These are phyloP conservation scores for Trichocladium antarcticum DNA, from an alignment of 495 filamentous ascomycete genomes.

Conservation along the genomic window DNA sequence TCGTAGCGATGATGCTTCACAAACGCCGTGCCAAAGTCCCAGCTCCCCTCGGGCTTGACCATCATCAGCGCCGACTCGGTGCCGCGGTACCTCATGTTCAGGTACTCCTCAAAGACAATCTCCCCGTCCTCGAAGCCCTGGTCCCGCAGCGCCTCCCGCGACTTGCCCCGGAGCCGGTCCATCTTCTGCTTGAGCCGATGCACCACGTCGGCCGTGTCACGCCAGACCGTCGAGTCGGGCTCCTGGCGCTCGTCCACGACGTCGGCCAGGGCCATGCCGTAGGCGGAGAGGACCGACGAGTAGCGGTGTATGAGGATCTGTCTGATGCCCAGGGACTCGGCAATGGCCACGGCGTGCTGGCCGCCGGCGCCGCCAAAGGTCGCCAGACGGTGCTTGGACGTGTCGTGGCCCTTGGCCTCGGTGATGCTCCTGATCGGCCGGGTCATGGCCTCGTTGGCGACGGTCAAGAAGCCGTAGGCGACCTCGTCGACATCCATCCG, in stretches of 20 bases:
- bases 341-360: conserved; percentile 94
- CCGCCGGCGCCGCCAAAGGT: conserved; percentile 94
- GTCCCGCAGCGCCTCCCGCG: conserved; percentile 48
- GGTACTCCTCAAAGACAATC: conserved; percentile 75
- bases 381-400: conserved; percentile 76
- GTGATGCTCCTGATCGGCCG: conserved; percentile 85
- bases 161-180: conserved; percentile 56
- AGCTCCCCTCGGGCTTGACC: conserved; percentile 53
- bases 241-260: conserved; percentile 89
- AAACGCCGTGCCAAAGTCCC: conserved; percentile 76
- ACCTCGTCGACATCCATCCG: conserved; percentile 79
- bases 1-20: conserved; percentile 81
- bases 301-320: conserved; percentile 87
- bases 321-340: conserved; percentile 72
- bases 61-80: conserved; percentile 86
- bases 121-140: conserved; percentile 65
- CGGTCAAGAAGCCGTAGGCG: conserved; percentile 79
- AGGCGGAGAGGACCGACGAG: conserved; percentile 89
- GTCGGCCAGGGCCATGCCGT: conserved; percentile 93
- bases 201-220: conserved; percentile 43
- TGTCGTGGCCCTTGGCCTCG: conserved; percentile 88
- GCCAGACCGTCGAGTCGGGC: conserved; percentile 75
- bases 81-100: conserved; percentile 81
- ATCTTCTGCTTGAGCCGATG: conserved; percentile 45
- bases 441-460: conserved; percentile 95